A percentile compares a stretch with the other conserved stretches of the same genome.
Evolutionary conservation across 2,329 filamentous ascomycete species (phyloP).

Genomic region (Cladophialophora chaetospira): DNA sequence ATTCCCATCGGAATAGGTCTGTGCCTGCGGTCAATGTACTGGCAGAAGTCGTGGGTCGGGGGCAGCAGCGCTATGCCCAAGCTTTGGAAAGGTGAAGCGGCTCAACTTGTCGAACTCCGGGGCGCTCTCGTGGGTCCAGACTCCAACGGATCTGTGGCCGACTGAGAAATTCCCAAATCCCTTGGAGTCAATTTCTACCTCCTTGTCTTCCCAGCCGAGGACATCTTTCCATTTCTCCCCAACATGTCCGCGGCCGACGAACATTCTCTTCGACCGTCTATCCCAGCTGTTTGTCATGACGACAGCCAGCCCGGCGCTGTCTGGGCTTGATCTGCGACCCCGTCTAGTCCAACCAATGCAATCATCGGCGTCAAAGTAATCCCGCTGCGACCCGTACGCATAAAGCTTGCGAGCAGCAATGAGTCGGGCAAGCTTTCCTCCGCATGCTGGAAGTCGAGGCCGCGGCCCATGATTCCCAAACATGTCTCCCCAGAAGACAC

Average conservation of each 20-base stretch:
- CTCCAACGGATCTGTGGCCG: conserved; percentile 56
- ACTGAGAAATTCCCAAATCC: conserved; percentile 63
- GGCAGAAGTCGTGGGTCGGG: neutral
- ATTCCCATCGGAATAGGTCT: neutral
- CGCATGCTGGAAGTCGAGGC: conserved; percentile 56
- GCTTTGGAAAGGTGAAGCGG: conserved; percentile 22
- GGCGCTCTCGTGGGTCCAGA: conserved; percentile 49
- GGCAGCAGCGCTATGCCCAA: conserved; percentile 7
- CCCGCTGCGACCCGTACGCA: conserved; percentile 65
- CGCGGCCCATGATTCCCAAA: conserved; percentile 63
- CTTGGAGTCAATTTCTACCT: conserved; percentile 60
- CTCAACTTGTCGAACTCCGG: conserved; percentile 20
- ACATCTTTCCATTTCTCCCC: conserved; percentile 68
- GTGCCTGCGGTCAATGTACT: neutral
- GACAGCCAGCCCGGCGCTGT: conserved; percentile 55
- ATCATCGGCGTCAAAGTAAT: conserved; percentile 63
- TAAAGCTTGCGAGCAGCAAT: conserved; percentile 65
- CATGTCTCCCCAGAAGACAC: conserved; percentile 70
- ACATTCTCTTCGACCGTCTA: conserved; percentile 57
- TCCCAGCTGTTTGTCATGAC: conserved; percentile 56
- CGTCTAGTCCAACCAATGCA: conserved; percentile 65
- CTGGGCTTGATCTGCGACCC: conserved; percentile 37
- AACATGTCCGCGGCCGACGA: conserved; percentile 59
- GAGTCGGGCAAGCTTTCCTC: conserved; percentile 60
- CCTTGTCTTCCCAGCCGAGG: conserved; percentile 55